Percentiles rank a stretch among this genome's conserved stretches.
Conservation (phyloP, 2,329 filamentous ascomycete species). For the Fusarium floridanum region DNA sequence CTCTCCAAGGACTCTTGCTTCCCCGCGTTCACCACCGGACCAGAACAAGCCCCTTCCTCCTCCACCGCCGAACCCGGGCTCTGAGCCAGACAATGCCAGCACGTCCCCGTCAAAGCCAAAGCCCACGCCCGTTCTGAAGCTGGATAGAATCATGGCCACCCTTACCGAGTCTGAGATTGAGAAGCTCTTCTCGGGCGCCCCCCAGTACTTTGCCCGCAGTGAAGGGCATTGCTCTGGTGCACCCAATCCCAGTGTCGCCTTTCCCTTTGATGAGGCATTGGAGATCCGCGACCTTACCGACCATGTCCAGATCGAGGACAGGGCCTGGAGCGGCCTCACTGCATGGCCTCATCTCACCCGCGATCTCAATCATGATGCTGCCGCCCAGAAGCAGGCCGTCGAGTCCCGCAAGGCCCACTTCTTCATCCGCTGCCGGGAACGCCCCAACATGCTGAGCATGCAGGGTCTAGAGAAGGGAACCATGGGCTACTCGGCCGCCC, state of each 20-base stretch:
- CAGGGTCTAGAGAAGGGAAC: conserved; percentile 79
- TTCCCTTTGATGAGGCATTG: conserved; percentile 75
- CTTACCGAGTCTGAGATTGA: conserved; percentile 72
- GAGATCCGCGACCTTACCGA: conserved; percentile 74
- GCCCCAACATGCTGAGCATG: conserved; percentile 80
- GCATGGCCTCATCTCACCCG: conserved; percentile 73
- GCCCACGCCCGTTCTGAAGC: conserved; percentile 61
- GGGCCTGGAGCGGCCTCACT: conserved; percentile 73
- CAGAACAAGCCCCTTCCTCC: conserved; percentile 70
- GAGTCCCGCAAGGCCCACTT: conserved; percentile 67
- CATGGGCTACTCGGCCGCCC: conserved; percentile 75
- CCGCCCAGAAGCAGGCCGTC: conserved; percentile 57
- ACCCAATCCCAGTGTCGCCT: conserved; percentile 73
- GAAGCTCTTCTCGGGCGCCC: conserved; percentile 81
- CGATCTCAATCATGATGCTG: conserved; percentile 61
- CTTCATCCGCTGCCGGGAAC: conserved; percentile 69
- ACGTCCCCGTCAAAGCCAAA: conserved; percentile 44
- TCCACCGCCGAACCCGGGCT: conserved; percentile 60
- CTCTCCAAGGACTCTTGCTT: conserved; percentile 42
- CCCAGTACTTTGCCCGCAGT: conserved; percentile 75
- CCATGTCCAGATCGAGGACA: conserved; percentile 72
- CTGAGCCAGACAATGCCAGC: conserved; percentile 46
- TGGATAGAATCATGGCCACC: conserved; percentile 71
- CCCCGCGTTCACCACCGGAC: conserved; percentile 58
- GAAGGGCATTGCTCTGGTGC: conserved; percentile 71